These are phyloP conservation scores for Adansonia gregorii DNA, from an alignment of 441 rosid species.

Conservation along the genomic window DNA sequence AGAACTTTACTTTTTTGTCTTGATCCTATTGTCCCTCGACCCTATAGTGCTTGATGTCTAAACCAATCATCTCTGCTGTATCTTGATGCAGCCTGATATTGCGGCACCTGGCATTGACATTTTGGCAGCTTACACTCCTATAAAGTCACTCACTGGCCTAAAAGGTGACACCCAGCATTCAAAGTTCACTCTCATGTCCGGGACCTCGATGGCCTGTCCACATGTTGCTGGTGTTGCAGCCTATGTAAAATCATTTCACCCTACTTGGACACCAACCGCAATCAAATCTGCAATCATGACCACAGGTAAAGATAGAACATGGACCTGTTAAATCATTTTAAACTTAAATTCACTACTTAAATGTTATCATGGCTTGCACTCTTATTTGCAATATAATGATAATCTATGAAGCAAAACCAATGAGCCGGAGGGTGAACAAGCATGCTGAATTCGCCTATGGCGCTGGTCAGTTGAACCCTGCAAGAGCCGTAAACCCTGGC, in stretches of 20 bases:
- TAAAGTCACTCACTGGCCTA: conserved; percentile 59
- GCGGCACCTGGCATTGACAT: conserved; percentile 69
- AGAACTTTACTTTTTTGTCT: neutral
- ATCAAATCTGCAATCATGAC: conserved; percentile 74
- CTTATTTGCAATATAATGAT: neutral
- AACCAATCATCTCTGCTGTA: neutral
- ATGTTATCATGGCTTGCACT: conserved; percentile 3
- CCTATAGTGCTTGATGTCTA: neutral
- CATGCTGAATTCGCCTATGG: conserved; percentile 65
- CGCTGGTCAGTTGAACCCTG: conserved; percentile 63
- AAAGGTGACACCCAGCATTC: conserved; percentile 67
- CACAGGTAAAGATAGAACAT: conserved; percentile 43
- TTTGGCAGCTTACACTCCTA: conserved; percentile 62
- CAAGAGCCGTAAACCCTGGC: conserved; percentile 55
- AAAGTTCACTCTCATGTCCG: conserved; percentile 61
- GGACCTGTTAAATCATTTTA: neutral
- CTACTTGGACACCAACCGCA: conserved; percentile 60
- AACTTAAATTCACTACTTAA: neutral
- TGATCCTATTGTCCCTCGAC: neutral
- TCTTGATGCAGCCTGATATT: conserved; percentile 59
- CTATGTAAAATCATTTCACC: conserved; percentile 74
- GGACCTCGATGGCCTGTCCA: conserved; percentile 78
- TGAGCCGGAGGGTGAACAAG: conserved; percentile 52
- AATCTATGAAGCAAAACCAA: conserved; percentile 57
- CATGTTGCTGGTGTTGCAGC: conserved; percentile 73